Evolutionary conservation across 1,139 yeast species (phyloP).

Genomic region (Chernovozyma sophiae-reginae): DNA sequence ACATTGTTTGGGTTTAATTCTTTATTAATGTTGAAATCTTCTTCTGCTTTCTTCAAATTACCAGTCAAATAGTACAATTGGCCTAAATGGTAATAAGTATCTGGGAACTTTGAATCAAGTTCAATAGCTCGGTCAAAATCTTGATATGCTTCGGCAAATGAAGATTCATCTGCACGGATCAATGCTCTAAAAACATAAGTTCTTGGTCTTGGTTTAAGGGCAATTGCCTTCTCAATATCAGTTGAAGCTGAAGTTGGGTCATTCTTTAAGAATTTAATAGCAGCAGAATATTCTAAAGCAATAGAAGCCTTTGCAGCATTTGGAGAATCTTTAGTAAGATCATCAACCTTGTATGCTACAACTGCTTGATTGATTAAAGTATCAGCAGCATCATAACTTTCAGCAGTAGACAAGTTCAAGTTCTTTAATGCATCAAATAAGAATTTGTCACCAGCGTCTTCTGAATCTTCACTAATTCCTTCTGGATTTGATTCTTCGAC

Average conservation of each 20-base stretch:
- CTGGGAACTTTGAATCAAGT: constrained; percentile 69
- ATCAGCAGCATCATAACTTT: constrained; percentile 74
- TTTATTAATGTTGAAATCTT: constrained; percentile 73
- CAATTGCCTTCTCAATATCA: constrained; percentile 61
- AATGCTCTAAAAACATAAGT: constrained; percentile 82
- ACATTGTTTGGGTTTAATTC: constrained; percentile 72
- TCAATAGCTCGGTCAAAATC: constrained; percentile 74
- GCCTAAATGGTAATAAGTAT: constrained; percentile 90
- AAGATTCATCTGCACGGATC: constrained; percentile 75
- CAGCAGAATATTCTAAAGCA: constrained; percentile 81
- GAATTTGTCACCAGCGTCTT: constrained; percentile 53
- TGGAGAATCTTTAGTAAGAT: constrained; percentile 32
- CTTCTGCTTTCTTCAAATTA: constrained; percentile 69
- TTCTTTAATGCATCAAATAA: constrained; percentile 67
- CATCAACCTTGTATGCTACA: constrained; percentile 42
- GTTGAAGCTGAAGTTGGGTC: constrained; percentile 60
- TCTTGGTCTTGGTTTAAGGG: constrained; percentile 72
- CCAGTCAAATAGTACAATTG: constrained; percentile 83
- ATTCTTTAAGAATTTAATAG: constrained; percentile 77
- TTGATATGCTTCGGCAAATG: constrained; percentile 55
- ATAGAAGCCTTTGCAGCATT: constrained; percentile 52
- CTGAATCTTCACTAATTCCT: constrained; percentile 45
- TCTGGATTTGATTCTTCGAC: constrained; percentile 42
- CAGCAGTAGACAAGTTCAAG: constrained; percentile 59
- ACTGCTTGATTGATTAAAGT: constrained; percentile 65